Base-by-base conservation (phyloP, 371 early-diverging fungal species). In the Zychaea mexicana region DNA sequence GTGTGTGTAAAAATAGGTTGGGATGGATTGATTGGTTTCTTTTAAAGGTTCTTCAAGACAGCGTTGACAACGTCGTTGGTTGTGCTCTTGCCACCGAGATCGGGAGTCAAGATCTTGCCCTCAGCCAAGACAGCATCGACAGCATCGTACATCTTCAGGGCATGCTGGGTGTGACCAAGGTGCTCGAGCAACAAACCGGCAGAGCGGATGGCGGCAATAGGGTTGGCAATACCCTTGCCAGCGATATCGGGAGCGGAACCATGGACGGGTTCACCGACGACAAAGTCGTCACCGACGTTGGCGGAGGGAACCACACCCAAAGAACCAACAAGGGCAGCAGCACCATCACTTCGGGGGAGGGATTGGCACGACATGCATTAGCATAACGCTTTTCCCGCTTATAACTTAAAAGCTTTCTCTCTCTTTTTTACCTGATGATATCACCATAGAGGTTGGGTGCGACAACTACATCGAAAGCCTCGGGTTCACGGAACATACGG, bases 191-290 rank as follows among this genome's bases (percentile, higher is more conserved):
- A 82, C 82, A 97, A 78, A 67, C 89, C 95, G 24, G 95, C 95
- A 57, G 94, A 94, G 54, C 96, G 93, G 65, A 97, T 93, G 24
- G 94, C 88, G 4, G 97, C 97, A 60, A 96, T 84, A 7, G 97
- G 97, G 79, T 97, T 97, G 36, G 97, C 95, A 72, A 94, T 94
- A 65, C 93, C 92, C 77, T 93, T 90, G 33, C 96, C 96, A 13
- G 94, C 94, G 77, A 97, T 97, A 83, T 97, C 97, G 2, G 97
- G 97, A 12, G 96, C 97, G 17, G 94, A 94, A 17, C 97, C 97
- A 70, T 97, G 97, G 13, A 97, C 94, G 8, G 98, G 98, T 70
- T 97, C 98, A 58, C 95, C 96, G 55, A 97, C 85, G 19, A 93
- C 94, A 84, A 97, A 96, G 64, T 66, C 71, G 72, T 94, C 95